These are phyloP conservation scores for Suillus variegatus DNA, from an alignment of 768 basidiomycete genomes.

Conservation along the genomic window DNA sequence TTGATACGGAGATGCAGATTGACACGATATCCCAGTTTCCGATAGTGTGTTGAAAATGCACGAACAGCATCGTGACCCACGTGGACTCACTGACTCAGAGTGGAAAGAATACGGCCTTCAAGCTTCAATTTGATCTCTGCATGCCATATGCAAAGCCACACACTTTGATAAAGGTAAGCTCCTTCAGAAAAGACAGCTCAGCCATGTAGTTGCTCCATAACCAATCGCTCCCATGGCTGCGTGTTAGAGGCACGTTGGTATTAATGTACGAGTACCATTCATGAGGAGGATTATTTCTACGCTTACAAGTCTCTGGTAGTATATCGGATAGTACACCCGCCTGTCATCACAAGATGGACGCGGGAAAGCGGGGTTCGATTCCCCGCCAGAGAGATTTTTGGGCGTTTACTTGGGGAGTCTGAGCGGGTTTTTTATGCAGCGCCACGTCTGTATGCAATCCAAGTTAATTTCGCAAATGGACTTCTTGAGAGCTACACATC, in stretches of 20 bases:
- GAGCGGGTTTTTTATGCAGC: no score
- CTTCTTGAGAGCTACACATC: background rate
- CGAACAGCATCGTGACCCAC: background rate
- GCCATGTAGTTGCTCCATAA: background rate
- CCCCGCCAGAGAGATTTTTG: conserved; percentile 31
- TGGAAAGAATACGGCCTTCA: no score
- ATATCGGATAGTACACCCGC: conserved; percentile 45
- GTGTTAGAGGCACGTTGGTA: no score
- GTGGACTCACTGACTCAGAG: background rate
- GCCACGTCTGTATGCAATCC: no score
- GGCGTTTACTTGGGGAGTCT: background rate
- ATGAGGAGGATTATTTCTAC: no score
- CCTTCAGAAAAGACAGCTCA: conserved; percentile 9
- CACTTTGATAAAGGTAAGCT: background rate
- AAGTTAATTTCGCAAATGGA: background rate
- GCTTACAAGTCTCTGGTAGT: conserved; percentile 22
- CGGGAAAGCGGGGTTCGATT: conserved; percentile 35
- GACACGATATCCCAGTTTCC: background rate
- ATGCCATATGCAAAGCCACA: no score
- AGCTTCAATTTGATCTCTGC: background rate
- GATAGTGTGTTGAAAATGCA: conserved; percentile 5
- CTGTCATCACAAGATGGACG: conserved; percentile 28
- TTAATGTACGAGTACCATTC: no score
- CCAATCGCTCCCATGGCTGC: background rate
- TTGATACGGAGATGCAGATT: background rate